A percentile compares a stretch with the other conserved stretches of the same genome.
These are phyloP conservation scores for Vitis rupestris DNA, from an alignment of 164 flowering plant species.

Conservation along the genomic window DNA sequence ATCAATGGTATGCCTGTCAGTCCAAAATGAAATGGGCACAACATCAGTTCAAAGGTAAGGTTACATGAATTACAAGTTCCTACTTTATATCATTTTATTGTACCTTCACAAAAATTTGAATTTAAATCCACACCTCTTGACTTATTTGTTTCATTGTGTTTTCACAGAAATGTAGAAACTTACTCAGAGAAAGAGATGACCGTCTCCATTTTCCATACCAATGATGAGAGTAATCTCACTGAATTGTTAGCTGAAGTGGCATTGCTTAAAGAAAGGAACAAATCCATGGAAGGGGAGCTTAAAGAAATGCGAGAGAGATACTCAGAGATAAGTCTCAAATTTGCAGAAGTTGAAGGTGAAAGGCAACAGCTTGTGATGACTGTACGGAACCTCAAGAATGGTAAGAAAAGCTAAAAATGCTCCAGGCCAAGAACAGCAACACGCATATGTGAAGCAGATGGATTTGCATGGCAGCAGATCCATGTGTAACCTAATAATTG, in stretches of 20 bases:
- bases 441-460: slow-evolving; percentile 17
- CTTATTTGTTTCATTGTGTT: not conserved
- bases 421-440: slow-evolving; percentile 2
- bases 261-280: slow-evolving; percentile 57
- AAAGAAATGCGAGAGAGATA: slow-evolving; percentile 96
- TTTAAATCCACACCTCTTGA: not conserved
- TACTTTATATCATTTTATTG: not conserved
- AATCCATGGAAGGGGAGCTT: slow-evolving; percentile 72
- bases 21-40: not conserved
- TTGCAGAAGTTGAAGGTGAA: slow-evolving; percentile 97
- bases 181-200: slow-evolving; percentile 21
- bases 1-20: not conserved
- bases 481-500: not conserved
- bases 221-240: slow-evolving; percentile 18
- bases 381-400: slow-evolving; percentile 71
- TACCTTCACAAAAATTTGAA: not conserved
- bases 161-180: slow-evolving; percentile 24
- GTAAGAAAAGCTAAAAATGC: slow-evolving; percentile 45
- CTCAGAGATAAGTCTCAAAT: slow-evolving; percentile 86
- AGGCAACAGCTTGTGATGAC: slow-evolving; percentile 88
- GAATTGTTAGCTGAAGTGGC: slow-evolving; percentile 43
- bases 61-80: not conserved
- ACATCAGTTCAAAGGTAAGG: slow-evolving; percentile 1
- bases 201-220: slow-evolving; percentile 9
- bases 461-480: slow-evolving; percentile 10